A percentile compares a stretch with the other conserved stretches of the same genome.
phyloP scores from a whole-genome alignment of 805 yeast genomes.

The Lipomyces kockii region DNA sequence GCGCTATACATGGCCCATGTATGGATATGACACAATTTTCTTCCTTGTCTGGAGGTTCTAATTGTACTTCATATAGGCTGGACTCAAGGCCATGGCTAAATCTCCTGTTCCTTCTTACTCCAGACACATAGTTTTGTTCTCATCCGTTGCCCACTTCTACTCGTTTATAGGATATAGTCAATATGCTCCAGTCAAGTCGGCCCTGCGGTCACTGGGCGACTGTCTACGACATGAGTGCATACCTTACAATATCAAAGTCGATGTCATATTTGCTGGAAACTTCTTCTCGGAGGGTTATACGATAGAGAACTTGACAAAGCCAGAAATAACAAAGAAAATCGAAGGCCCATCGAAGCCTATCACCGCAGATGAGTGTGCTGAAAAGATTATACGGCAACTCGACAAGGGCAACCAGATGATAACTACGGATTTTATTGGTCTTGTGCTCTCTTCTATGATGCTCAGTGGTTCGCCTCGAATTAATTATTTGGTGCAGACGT shows the following conservation, averaged over 20 bases:
- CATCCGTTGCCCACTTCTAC: constrained; percentile 80
- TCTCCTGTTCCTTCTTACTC: constrained; percentile 38
- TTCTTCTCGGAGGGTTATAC: constrained; percentile 85
- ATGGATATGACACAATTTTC: constrained; percentile 43
- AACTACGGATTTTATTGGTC: constrained; percentile 83
- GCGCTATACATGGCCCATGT: constrained; percentile 74
- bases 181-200: constrained; percentile 88
- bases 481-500: constrained; percentile 57
- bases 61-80: constrained; percentile 41
- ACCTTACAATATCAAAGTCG: constrained; percentile 69
- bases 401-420: constrained; percentile 71
- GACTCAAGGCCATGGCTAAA: constrained; percentile 42
- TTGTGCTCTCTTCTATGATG: constrained; percentile 70
- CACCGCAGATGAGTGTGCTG: constrained; percentile 67
- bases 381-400: constrained; percentile 59
- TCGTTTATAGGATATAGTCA: constrained; percentile 91
- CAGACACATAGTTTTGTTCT: constrained; percentile 64
- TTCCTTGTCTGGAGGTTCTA: not conserved
- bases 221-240: constrained; percentile 79
- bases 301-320: constrained; percentile 83
- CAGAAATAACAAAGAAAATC: constrained; percentile 75
- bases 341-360: constrained; percentile 86
- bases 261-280: constrained; percentile 85
- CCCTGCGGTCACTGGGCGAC: constrained; percentile 74
- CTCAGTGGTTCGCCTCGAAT: constrained; percentile 73